Percentiles rank a stretch among this genome's conserved stretches.
Evolutionary conservation across 176 grass and related monocot species (phyloP).

Genomic region (Chloris gayana): DNA sequence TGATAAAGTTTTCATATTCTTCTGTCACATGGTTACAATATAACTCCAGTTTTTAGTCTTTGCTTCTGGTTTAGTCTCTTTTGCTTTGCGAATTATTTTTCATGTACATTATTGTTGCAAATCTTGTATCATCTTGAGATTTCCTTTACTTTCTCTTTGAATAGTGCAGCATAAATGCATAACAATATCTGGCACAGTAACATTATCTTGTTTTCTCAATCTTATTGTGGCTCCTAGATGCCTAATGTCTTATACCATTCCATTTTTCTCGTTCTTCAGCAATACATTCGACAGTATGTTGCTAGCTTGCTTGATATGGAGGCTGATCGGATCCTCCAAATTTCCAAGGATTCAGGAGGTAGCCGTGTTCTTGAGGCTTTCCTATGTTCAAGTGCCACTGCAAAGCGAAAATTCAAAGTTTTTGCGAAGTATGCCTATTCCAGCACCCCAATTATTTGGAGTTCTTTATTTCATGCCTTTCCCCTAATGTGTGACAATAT

Average conservation of each 20-base stretch:
- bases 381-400: slow-evolving; percentile 70
- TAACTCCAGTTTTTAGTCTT: slow-evolving; percentile 14
- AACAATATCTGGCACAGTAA: background rate
- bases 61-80: slow-evolving; percentile 7
- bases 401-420: slow-evolving; percentile 82
- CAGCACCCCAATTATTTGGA: slow-evolving; percentile 20
- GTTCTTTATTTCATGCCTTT: slow-evolving; percentile 10
- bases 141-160: slow-evolving; percentile 11
- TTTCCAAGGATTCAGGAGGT: slow-evolving; percentile 82
- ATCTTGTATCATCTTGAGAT: background rate
- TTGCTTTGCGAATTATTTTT: slow-evolving; percentile 16
- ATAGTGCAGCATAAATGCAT: too few species aligned
- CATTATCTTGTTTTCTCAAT: background rate
- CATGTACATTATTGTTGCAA: background rate
- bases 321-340: slow-evolving; percentile 62
- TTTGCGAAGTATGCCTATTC: slow-evolving; percentile 77
- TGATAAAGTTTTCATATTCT: slow-evolving; percentile 26
- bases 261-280: slow-evolving; percentile 44
- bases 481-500: slow-evolving; percentile 1
- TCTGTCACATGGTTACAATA: slow-evolving; percentile 10
- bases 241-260: slow-evolving; percentile 25
- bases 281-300: slow-evolving; percentile 80
- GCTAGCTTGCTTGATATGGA: slow-evolving; percentile 70
- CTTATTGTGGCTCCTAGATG: background rate
- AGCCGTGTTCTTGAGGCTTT: slow-evolving; percentile 88